Base-by-base conservation (phyloP, 2,329 filamentous ascomycete species). In the Aspergillus piperis region DNA sequence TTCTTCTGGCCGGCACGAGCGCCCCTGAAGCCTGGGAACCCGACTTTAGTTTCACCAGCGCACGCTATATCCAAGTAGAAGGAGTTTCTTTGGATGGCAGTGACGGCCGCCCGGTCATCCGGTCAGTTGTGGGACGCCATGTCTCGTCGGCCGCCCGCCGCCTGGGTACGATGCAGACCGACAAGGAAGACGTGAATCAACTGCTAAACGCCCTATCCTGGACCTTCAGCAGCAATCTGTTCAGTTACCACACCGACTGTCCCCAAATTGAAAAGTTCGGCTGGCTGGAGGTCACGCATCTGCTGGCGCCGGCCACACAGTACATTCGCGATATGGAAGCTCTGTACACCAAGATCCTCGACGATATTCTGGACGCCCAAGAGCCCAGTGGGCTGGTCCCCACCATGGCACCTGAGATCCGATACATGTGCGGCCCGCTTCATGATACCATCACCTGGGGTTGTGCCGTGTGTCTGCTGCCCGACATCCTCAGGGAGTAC, bases 351-450 rank as follows among this genome's bases (percentile, higher is more conserved):
- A 82, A 81, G 61, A 81, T 81, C 4, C 67, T 82, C 0, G 77
- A 81, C 48, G 79, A 82, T 59, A 81, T 82, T 15, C 65, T 80
- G 3, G 80, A 82, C 47, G 71, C 78, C 0, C 80, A 82, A 57
- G 79, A 82, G 36, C 66, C 76, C 0, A 76, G 72, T 15, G 79
- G 80, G 1, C 70, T 82, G 2, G 77, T 80, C 5, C 80, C 80
- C 1, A 81, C 77, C 0, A 81, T 82, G 78, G 80, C 79, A 0
- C 80, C 80, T 0, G 74, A 81, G 59, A 77, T 80, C 23, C 67
- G 80, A 13, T 82, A 82, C 56, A 82, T 82, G 79, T 81, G 79
- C 58, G 80, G 80, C 0, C 80, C 80, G 1, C 69, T 82, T 3
- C 78, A 81, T 57, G 79, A 82, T 56, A 81, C 79, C 0, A 70